Conservation (phyloP, 1,284 basidiomycete species). For the Blastosporella zonata region DNA sequence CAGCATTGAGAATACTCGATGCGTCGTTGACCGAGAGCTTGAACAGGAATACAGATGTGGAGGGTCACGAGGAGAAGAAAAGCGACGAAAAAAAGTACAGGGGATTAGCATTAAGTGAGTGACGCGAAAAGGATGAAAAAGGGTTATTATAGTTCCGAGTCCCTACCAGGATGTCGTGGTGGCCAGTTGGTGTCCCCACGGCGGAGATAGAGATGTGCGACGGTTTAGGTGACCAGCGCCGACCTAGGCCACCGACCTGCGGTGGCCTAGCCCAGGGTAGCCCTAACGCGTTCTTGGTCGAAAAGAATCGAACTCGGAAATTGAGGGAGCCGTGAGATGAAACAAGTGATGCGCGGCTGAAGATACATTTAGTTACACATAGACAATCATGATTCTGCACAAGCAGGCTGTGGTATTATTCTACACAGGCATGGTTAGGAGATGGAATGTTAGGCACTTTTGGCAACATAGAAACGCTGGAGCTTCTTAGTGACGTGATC, state of each 20-base stretch:
- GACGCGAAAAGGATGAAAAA: too few relatives aligned
- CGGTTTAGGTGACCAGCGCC: not conserved
- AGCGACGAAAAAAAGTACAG: slow-evolving; percentile 45
- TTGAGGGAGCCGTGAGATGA: slow-evolving; percentile 15
- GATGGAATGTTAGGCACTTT: slow-evolving; percentile 6
- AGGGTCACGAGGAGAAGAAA: slow-evolving; percentile 56
- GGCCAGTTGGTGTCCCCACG: not conserved
- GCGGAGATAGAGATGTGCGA: not conserved
- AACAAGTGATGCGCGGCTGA: slow-evolving; percentile 16
- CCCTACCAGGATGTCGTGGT: not conserved
- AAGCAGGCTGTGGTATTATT: too few relatives aligned
- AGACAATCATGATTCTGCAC: too few relatives aligned
- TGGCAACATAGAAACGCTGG: slow-evolving; percentile 17
- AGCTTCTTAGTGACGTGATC: slow-evolving; percentile 33
- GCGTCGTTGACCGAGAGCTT: slow-evolving; percentile 37
- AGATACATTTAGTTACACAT: not conserved
- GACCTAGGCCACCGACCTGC: not conserved
- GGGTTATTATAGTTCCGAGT: too few relatives aligned
- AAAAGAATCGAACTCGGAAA: slow-evolving; percentile 1
- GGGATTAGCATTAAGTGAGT: slow-evolving; percentile 16
- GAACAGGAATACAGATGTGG: slow-evolving; percentile 50
- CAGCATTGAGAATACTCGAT: slow-evolving; percentile 32
- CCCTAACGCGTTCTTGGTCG: slow-evolving; percentile 8
- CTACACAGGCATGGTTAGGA: too few relatives aligned
- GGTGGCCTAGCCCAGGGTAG: not conserved